Evolutionary conservation across 257 asterid genomes (phyloP), one percentile per base, ranked within the genome.

Genomic region (Solanum bulbocastanum): DNA sequence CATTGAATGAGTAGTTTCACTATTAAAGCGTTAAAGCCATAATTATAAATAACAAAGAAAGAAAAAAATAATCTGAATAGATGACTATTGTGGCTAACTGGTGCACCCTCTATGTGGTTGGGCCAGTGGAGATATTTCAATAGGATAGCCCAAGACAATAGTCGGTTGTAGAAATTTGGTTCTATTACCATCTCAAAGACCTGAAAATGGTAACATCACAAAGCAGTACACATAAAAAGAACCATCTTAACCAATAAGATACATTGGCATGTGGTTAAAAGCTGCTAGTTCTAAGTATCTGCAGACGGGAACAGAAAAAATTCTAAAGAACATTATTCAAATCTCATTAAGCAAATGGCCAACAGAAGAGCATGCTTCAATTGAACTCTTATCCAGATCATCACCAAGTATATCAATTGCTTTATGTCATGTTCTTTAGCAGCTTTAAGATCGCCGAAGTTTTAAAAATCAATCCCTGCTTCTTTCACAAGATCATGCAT

Each of bases 331-430:
- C 56, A 86, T 82, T 46, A 46, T 72, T 42, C 11, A 73, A 44
- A 96, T 98, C 98, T 95, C 98, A 87, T 93, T 95, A 42, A 94
- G 93, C 90, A 95, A 88, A 66, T 93, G 97, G 49, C 99, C 98
- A 83, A 95, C 90, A 69, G 98, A 94, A 39, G 93, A 92, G 92
- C 95, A 97, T 86, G 95, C 94, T 89, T 94, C 95, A 84, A 97
- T 93, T 32, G 92, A 88, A 83, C 86, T 88, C 89, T 86, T 91
- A 86, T 85, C 89, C 85, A 88, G 90, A 90, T 89, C 86, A 87
- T 93, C 94, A 74, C 88, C 86, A 86, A 89, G 86, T 68, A 65
- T 58, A 66, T 89, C 91, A 46, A 93, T 93, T 27, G 83, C 87
- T 84, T 90, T 89, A 86, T 90, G 86, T 91, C 49, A 87, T 87